Base-by-base conservation (phyloP, 163 green algal species). In the Scenedesmus sp. region DNA sequence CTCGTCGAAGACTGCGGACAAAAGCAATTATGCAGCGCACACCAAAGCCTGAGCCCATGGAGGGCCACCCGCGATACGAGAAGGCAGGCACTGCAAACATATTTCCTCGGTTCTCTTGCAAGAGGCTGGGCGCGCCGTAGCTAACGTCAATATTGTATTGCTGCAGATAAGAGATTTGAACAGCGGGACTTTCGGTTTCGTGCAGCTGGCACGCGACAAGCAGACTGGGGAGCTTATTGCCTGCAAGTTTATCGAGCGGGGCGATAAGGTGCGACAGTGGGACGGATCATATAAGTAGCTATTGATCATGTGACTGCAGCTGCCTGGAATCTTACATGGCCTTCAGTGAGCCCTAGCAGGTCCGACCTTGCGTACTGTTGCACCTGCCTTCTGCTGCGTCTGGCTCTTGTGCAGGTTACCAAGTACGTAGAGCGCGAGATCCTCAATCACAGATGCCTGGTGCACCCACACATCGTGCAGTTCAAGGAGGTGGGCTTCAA, bases 191-290 rank as follows among this genome's bases (percentile, higher is more conserved):
- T 99, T 99, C 89, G 97, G 97, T 72, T 98, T 98, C 56, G 97
- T 99, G 26, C 95, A 98, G 81, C 93, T 99, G 42, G 96, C 95
- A 10, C 90, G 96, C 24, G 96, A 98, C 90, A 95, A 94, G 70
- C 92, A 89, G 7, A 98, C 96, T 6, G 95, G 94, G 15, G 94
- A 98, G 86, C 94, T 98, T 61, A 95, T 98, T 35, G 97, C 97
- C 13, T 97, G 98, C 83, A 99, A 99, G 90, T 99, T 99, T 92
- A 98, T 99, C n/a, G 96, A 98, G 90, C 92, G 97, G 1, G 97
- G 97, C 0, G 95, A 98, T 12, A 95, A 96, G 94, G 94, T 95
- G 43, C 40, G 59, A n/a, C 18, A 51, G 12, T 40, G 65, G 30
- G 4, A 40, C 30, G 18, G 30, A 37, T 76, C 30, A 76, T 76